Evolutionary conservation across 106 monocot species (phyloP).

Genomic region (Triglochin maritima): DNA sequence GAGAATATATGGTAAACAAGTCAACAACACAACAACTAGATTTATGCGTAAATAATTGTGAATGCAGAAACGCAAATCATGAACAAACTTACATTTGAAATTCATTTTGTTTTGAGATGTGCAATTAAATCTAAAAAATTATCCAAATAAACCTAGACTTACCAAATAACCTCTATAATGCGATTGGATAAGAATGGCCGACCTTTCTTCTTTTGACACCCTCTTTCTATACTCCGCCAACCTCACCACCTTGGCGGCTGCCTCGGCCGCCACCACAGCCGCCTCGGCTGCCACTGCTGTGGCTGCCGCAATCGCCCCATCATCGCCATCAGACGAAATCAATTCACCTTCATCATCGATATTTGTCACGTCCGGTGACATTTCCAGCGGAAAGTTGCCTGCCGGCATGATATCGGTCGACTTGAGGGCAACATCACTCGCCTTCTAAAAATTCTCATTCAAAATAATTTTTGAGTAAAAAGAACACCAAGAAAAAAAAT

Average conservation of each 20-base stretch:
- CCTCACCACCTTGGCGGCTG: slow-evolving; percentile 52
- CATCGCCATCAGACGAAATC: slow-evolving; percentile 19
- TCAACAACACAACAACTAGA: too few species aligned
- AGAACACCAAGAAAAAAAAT: background rate
- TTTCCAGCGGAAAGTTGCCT: slow-evolving; percentile 58
- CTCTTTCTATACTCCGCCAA: slow-evolving; percentile 29
- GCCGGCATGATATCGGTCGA: slow-evolving; percentile 54
- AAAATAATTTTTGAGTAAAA: background rate
- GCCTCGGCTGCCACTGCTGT: slow-evolving; percentile 41
- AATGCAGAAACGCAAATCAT: too few species aligned
- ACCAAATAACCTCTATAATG: slow-evolving; percentile 83
- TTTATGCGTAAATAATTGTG: too few species aligned
- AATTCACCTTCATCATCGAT: slow-evolving; percentile 1
- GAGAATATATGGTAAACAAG: too few species aligned
- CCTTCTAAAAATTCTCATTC: background rate
- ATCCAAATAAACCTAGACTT: background rate
- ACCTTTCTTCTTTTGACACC: slow-evolving; percentile 44
- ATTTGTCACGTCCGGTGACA: slow-evolving; percentile 37
- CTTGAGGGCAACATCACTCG: slow-evolving; percentile 13
- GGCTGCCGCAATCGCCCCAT: slow-evolving; percentile 27
- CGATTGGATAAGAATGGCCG: slow-evolving; percentile 59
- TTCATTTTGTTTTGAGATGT: too few species aligned
- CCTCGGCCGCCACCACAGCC: slow-evolving; percentile 38
- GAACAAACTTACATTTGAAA: too few species aligned
- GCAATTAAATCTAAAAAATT: too few species aligned